Base-by-base conservation (phyloP, 768 basidiomycete species). In the Tephrocybe rancida region DNA sequence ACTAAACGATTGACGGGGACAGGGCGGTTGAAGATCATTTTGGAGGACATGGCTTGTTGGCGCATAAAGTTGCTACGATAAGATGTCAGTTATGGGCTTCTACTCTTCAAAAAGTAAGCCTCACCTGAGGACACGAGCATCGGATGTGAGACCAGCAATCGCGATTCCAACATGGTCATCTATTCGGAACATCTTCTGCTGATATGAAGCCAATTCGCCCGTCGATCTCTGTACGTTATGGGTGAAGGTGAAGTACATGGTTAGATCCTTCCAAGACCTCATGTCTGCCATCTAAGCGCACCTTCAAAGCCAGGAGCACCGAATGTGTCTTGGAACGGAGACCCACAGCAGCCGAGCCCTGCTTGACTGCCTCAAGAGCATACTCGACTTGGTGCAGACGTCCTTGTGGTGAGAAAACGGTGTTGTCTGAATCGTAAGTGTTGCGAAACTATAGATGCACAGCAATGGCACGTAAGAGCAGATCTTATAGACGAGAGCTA, bases 81-180 rank as follows among this genome's bases (percentile, higher is more conserved):
- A 29, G 18, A 14, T 37, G 13, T 25, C 34, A 38, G 11, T 34
- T 50, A n/a, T 21, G 34, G 29, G 32, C 44, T 21, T 8, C 18
- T 42, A 30, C 25, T 8, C 5, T 13, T 25, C 3, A 9, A 4
- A 14, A 13, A 3, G 11, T n/a, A 26, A 9, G 29, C 3, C 80
- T 55, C 60, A 95, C 95, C 93, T 96, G 62, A 99, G 73, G 1
- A 98, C 97, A 69, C 97, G 90, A 39, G 97, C 97, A 77, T 99
- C 97, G 42, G 92, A 95, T 8, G 97, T 99, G 57, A 99, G 76
- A n/a, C 97, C 97, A 46, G 97, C 97, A 68, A 99, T 98, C 44
- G 95, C 96, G 65, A 99, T 94, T n/a, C 97, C 97, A 62, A 97
- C 87, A 75, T 99, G 97, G 71, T 98, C 95, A 67, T 99, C 97